These are phyloP conservation scores for Aspergillus udagawae DNA, from an alignment of 2,329 filamentous ascomycete genomes.

Conservation along the genomic window DNA sequence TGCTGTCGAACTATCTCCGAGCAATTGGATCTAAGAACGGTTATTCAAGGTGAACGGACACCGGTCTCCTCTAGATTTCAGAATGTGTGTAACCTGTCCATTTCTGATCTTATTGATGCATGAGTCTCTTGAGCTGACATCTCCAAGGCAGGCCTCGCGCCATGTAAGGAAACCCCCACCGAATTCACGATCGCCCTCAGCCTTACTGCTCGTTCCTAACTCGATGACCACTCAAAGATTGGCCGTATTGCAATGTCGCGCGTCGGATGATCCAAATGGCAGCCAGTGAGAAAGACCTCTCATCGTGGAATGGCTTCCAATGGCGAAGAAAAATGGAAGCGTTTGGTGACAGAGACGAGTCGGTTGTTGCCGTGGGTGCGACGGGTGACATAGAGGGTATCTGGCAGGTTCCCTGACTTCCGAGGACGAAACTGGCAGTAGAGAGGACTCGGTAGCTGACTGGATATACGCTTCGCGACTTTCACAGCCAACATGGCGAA, in stretches of 20 bases:
- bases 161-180: constrained; percentile 36
- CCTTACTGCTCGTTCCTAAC: background rate
- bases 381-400: constrained; percentile 69
- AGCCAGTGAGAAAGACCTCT: constrained; percentile 50
- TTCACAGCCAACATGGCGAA: constrained; percentile 53
- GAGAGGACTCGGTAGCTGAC: background rate
- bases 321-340: constrained; percentile 75
- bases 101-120: background rate
- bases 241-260: constrained; percentile 86
- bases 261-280: constrained; percentile 64
- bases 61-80: constrained; percentile 86
- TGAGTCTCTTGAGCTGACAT: constrained; percentile 16
- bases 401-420: constrained; percentile 57
- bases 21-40: constrained; percentile 2
- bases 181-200: background rate
- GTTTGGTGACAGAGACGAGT: constrained; percentile 67
- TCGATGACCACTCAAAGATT: constrained; percentile 48
- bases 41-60: constrained; percentile 61
- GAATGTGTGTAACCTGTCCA: constrained; percentile 49
- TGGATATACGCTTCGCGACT: background rate
- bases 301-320: constrained; percentile 55
- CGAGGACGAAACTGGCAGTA: background rate
- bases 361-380: constrained; percentile 65
- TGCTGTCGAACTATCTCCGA: background rate
- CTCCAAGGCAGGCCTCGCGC: constrained; percentile 45